Evolutionary conservation across 1,284 basidiomycete species (phyloP).

Genomic region (Heliocybe sulcata): DNA sequence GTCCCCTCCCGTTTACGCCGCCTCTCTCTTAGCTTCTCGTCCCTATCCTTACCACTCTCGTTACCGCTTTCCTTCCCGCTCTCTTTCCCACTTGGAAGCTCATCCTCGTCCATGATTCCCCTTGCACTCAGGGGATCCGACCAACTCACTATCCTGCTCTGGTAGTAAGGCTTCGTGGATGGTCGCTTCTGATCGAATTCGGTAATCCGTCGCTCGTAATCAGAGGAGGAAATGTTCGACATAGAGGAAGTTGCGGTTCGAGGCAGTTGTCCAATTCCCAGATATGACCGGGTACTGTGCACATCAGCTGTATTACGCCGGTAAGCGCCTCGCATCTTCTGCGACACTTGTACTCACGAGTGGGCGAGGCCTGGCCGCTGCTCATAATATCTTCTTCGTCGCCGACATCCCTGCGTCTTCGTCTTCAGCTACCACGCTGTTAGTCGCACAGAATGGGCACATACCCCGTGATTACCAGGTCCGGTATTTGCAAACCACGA

Average conservation of each 20-base stretch:
- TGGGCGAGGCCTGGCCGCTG: constrained; percentile 67
- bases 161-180: constrained; percentile 17
- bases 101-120: constrained; percentile 18
- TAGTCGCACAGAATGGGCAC: constrained; percentile 3
- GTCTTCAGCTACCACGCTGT: not conserved
- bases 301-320: constrained; percentile 23
- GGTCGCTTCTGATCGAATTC: constrained; percentile 41
- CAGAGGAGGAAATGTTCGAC: constrained; percentile 11
- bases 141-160: constrained; percentile 42
- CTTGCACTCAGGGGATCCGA: constrained; percentile 41
- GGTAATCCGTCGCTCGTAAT: constrained; percentile 36
- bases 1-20: not conserved
- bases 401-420: constrained; percentile 18
- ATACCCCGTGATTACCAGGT: constrained; percentile 28
- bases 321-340: constrained; percentile 1
- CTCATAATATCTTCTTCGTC: constrained; percentile 56
- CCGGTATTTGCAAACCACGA: constrained; percentile 20
- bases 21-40: not conserved
- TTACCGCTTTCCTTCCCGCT: not conserved
- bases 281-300: constrained; percentile 34
- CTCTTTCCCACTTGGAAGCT: not conserved
- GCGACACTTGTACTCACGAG: constrained; percentile 35
- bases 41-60: not conserved
- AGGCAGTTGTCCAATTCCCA: constrained; percentile 20
- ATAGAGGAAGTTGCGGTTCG: not conserved